A percentile compares a stretch with the other conserved stretches of the same genome.
phyloP scores from a whole-genome alignment of 2,329 filamentous ascomycete genomes.

The Capronia epimyces region DNA sequence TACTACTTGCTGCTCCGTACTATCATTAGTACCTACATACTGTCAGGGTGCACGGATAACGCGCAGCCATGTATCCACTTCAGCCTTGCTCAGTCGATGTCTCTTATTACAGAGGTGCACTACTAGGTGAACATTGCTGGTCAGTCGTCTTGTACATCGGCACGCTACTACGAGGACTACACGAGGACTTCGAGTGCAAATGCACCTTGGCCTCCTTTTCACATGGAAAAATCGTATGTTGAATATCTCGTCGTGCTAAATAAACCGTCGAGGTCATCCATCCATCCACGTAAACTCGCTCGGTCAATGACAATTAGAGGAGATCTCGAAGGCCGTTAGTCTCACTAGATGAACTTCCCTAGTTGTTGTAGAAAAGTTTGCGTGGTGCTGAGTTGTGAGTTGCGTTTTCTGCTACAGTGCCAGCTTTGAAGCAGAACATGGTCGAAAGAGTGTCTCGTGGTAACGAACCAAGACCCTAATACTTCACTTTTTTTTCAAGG shows the following conservation, averaged over 20 bases:
- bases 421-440: conserved; percentile 13
- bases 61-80: background rate
- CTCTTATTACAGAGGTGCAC: too few relatives aligned
- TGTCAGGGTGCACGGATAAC: too few relatives aligned
- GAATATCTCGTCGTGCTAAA: conserved; percentile 21
- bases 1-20: too few relatives aligned
- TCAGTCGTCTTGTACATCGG: too few relatives aligned
- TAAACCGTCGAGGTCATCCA: conserved; percentile 18
- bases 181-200: background rate
- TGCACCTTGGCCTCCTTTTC: background rate
- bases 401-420: conserved; percentile 8
- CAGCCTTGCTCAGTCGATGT: background rate
- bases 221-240: conserved; percentile 20
- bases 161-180: too few relatives aligned
- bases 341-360: background rate
- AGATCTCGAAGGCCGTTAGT: conserved; percentile 3
- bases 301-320: conserved; percentile 8
- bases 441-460: background rate
- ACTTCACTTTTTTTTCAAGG: too few relatives aligned
- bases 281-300: background rate
- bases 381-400: background rate
- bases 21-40: too few relatives aligned
- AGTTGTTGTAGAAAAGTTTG: background rate
- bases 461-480: too few relatives aligned
- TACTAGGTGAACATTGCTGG: too few relatives aligned